Percentiles rank a stretch among this genome's conserved stretches.
phyloP scores from a whole-genome alignment of 495 filamentous ascomycete genomes.

The Lepidopterella palustris region DNA sequence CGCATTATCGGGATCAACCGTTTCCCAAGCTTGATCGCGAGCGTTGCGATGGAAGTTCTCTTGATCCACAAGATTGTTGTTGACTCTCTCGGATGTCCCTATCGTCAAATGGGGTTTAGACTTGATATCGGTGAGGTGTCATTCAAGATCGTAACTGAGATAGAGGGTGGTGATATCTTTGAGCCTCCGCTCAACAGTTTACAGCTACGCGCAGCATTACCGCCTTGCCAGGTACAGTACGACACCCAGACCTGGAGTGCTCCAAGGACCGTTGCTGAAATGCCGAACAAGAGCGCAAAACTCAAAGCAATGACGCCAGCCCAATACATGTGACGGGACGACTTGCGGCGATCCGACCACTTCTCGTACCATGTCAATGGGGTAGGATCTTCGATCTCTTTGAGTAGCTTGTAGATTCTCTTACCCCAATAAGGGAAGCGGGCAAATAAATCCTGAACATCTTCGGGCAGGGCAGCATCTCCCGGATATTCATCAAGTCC shows the following conservation, averaged over 20 bases:
- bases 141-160: no score
- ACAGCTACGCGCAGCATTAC: not conserved
- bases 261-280: not conserved
- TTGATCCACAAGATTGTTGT: no score
- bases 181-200: no score
- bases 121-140: no score
- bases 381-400: not conserved
- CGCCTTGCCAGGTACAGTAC: not conserved
- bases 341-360: not conserved
- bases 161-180: no score
- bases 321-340: not conserved
- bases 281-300: not conserved
- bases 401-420: not conserved
- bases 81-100: no score
- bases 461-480: not conserved
- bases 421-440: not conserved
- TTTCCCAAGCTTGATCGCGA: no score
- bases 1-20: no score
- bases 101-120: no score
- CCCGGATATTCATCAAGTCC: not conserved
- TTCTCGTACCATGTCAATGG: not conserved
- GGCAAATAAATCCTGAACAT: not conserved
- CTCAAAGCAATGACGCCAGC: not conserved
- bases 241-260: not conserved
- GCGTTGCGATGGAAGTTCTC: no score